phyloP scores from a whole-genome alignment of 176 grass and related monocot species.

The Avena insularis region DNA sequence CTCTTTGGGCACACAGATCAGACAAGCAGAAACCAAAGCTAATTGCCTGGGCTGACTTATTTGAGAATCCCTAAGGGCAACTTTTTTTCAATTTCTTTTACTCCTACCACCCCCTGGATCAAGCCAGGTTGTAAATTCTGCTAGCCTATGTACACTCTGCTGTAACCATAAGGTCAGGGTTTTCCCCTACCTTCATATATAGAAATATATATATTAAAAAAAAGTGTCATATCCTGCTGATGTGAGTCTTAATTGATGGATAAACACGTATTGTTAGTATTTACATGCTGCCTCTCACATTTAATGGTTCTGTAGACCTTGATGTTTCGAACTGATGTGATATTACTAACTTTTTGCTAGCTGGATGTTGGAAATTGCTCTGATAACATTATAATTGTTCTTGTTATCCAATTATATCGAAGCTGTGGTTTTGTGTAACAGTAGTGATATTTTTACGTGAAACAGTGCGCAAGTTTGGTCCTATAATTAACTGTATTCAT shows the following conservation, averaged over 20 bases:
- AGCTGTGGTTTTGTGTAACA: background rate
- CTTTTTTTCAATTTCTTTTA: no score
- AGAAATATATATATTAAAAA: no score
- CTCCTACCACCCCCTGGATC: no score
- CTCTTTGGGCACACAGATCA: no score
- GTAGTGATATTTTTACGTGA: background rate
- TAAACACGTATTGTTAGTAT: background rate
- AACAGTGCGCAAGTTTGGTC: conserved; percentile 21
- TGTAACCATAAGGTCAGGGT: no score
- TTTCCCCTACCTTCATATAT: no score
- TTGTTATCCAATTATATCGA: conserved; percentile 23
- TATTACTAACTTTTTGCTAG: conserved; percentile 15
- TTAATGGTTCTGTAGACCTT: background rate
- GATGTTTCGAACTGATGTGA: background rate
- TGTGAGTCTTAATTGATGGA: background rate
- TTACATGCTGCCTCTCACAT: background rate
- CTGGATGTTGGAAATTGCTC: conserved; percentile 15
- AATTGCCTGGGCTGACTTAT: no score
- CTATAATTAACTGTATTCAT: background rate
- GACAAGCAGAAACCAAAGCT: no score
- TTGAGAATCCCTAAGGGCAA: no score
- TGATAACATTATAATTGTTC: conserved; percentile 15
- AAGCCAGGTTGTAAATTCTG: no score
- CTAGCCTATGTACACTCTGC: no score
- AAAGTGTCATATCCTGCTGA: no score